Evolutionary conservation across 768 basidiomycete genomes (phyloP).

Genomic region (Dentipellis sp.): DNA sequence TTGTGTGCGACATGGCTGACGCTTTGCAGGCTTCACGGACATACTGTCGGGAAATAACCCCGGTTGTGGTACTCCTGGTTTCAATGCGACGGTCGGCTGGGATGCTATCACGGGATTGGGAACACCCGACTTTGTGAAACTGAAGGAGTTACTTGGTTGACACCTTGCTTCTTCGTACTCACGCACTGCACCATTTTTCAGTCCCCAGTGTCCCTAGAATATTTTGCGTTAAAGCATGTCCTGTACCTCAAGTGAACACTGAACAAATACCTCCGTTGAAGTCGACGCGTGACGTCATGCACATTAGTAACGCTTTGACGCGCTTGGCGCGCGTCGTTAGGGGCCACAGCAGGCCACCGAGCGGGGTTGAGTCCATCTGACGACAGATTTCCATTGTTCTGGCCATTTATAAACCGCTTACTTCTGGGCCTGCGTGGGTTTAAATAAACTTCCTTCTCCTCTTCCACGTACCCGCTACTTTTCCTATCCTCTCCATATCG

Average conservation of each 20-base stretch:
- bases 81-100: slow-evolving; percentile 11
- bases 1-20: neutral
- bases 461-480: neutral
- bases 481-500: neutral
- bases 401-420: neutral
- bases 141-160: neutral
- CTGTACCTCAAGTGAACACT: too few species aligned
- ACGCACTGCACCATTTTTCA: too few species aligned
- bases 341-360: neutral
- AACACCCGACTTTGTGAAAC: neutral
- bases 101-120: slow-evolving; percentile 3
- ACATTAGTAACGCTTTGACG: neutral
- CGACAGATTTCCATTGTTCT: neutral
- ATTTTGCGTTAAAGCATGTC: too few species aligned
- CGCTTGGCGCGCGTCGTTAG: neutral
- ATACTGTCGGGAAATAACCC: slow-evolving; percentile 2
- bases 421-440: neutral
- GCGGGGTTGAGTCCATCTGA: neutral
- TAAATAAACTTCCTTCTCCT: neutral
- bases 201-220: too few species aligned
- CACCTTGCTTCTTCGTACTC: neutral
- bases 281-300: neutral
- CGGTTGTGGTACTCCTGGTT: slow-evolving; percentile 12
- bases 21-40: neutral
- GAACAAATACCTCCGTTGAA: neutral